Percentiles rank a stretch among this genome's conserved stretches.
These are phyloP conservation scores for Orbilia oligospora DNA, from an alignment of 2,329 filamentous ascomycete species.

Conservation along the genomic window DNA sequence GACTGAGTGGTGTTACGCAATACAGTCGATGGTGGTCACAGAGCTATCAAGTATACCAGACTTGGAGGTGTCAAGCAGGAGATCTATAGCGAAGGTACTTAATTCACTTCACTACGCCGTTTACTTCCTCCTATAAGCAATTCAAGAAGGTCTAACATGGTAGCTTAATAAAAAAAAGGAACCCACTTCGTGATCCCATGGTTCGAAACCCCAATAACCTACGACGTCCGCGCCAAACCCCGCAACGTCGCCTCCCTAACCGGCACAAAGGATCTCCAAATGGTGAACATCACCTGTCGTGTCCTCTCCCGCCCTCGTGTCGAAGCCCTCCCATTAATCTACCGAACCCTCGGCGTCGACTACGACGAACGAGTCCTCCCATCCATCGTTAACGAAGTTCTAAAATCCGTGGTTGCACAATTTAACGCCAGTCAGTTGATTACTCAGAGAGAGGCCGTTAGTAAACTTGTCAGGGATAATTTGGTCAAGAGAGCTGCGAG, in stretches of 20 bases:
- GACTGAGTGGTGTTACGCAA: constrained; percentile 47
- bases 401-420: constrained; percentile 98
- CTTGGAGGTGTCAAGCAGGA: constrained; percentile 93
- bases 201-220: constrained; percentile 96
- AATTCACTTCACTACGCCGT: neutral
- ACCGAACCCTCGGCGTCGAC: constrained; percentile 92
- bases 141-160: constrained; percentile 2
- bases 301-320: constrained; percentile 92
- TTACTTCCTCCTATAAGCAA: neutral
- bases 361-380: constrained; percentile 97
- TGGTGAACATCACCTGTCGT: constrained; percentile 99
- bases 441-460: constrained; percentile 98
- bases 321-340: constrained; percentile 93
- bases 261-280: constrained; percentile 98
- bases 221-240: constrained; percentile 97
- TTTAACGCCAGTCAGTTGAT: constrained; percentile 99
- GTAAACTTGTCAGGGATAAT: constrained; percentile 90
- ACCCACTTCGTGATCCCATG: constrained; percentile 95
- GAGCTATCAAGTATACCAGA: constrained; percentile 98
- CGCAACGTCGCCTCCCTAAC: constrained; percentile 96
- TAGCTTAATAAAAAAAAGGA: constrained; percentile 70
- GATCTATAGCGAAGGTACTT: constrained; percentile 92
- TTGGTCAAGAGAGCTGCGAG: constrained; percentile 88
- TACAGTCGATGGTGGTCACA: constrained; percentile 93
- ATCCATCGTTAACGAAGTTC: constrained; percentile 97